Evolutionary conservation across 2,329 filamentous ascomycete genomes (phyloP).

Genomic region (Fusarium lateritium): DNA sequence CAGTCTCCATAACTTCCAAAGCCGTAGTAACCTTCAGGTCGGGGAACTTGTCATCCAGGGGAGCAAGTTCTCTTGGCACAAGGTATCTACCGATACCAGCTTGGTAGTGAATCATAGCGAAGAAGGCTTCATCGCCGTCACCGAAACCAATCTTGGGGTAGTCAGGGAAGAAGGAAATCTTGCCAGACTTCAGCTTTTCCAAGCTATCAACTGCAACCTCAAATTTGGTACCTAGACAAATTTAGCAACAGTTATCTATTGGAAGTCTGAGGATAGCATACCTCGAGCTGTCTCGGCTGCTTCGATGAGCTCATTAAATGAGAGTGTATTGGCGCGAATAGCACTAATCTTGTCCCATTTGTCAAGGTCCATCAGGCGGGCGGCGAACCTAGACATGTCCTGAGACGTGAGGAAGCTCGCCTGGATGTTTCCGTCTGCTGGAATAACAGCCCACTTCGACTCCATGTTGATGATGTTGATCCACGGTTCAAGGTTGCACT

Average conservation of each 20-base stretch:
- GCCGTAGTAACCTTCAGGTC: constrained; percentile 28
- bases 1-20: constrained; percentile 38
- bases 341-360: constrained; percentile 28
- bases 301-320: constrained; percentile 31
- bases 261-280: accelerated
- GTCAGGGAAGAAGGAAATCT: constrained; percentile 43
- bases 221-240: constrained; percentile 25
- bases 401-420: constrained; percentile 45
- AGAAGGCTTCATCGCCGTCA: constrained; percentile 38
- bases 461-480: constrained; percentile 45
- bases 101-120: constrained; percentile 41
- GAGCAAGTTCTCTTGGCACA: constrained; percentile 5
- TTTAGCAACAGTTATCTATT: accelerated
- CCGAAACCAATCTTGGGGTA: constrained; percentile 40
- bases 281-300: constrained; percentile 34
- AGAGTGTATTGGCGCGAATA: constrained; percentile 23
- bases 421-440: constrained; percentile 21
- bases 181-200: constrained; percentile 43
- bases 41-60: constrained; percentile 30
- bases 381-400: constrained; percentile 37
- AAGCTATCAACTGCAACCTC: constrained; percentile 32
- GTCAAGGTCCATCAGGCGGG: constrained; percentile 34
- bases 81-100: constrained; percentile 30
- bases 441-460: constrained; percentile 43
- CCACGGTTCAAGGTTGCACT: constrained; percentile 43